Evolutionary conservation across 495 filamentous ascomycete genomes (phyloP), one percentile per base, ranked within the genome.

Genomic region (Saxophila tyrrhenica): DNA sequence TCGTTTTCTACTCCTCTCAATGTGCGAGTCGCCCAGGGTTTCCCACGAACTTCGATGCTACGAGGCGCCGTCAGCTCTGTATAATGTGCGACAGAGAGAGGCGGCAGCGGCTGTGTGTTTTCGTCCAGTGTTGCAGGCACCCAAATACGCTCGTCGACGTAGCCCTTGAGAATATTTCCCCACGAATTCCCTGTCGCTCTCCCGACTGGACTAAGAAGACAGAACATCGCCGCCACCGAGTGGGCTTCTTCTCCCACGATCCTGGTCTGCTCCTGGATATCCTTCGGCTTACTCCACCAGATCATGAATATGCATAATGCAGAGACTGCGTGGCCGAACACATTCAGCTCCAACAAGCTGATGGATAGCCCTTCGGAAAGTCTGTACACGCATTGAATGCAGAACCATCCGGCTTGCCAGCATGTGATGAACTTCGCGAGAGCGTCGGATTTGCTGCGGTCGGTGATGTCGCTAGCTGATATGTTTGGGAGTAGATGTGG

Each of bases 251-350:
- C 9, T 16, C 35, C 35, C 35, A 16, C 8, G 9, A 39, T 8
- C 16, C 16, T 39, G 8, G 35, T 39, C 16, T 66, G 61, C 41
- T 63, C 53, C 16, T 58, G 44, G 8, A 72, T 50, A 32, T 72
- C 63, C 16, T 63, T 54, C 1, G 73, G 72, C 43, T 77, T 75
- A 22, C 67, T 17, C 56, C 64, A 65, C 74, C 73, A 77, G 45
- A 72, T 59, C 5, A 57, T 56, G 17, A 70, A 73, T 7, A 71
- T 73, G 0, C 69, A 20, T 0, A 75, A 52, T 9, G 68, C 64
- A 23, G 66, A 64, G 0, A 75, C 15, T 7, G 71, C 67, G 48
- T 73, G 73, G 1, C 64, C 70, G 13, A 73, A 55, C 1, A 68
- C 70, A 13, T 73, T 73, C 1, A 74, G 59, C 54, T 73, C 73